Evolutionary conservation across 2,329 filamentous ascomycete genomes (phyloP).

Genomic region (Ophiosphaerella korrae): DNA sequence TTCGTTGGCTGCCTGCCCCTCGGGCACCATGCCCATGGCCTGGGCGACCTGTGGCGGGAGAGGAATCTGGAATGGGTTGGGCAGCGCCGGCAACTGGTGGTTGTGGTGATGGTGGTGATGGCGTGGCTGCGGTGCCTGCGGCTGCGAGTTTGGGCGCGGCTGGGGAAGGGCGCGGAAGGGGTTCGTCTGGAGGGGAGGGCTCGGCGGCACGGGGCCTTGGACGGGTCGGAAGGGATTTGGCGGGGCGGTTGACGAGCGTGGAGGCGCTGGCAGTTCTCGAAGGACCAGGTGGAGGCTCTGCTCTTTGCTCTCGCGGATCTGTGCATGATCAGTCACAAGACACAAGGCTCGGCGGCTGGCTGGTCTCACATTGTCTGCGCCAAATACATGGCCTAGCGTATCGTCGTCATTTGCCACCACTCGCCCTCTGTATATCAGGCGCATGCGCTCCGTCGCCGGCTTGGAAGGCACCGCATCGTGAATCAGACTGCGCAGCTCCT

Average conservation of each 20-base stretch:
- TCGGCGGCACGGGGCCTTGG: constrained; percentile 18
- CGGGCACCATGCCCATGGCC: constrained; percentile 26
- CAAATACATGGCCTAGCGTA: constrained; percentile 57
- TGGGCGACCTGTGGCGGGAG: constrained; percentile 31
- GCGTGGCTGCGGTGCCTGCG: constrained; percentile 16
- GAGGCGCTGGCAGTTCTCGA: constrained; percentile 35
- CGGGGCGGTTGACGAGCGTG: constrained; percentile 46
- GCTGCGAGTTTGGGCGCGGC: constrained; percentile 34
- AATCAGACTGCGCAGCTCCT: constrained; percentile 59
- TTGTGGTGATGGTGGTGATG: constrained; percentile 22
- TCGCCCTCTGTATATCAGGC: constrained; percentile 64
- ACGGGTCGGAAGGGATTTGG: constrained; percentile 39
- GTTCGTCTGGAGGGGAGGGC: constrained; percentile 34
- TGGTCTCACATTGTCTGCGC: constrained; percentile 54
- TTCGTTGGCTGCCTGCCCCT: constrained; percentile 5
- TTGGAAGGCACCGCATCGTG: constrained; percentile 52
- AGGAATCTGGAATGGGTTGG: constrained; percentile 19
- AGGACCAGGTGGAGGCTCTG: constrained; percentile 48
- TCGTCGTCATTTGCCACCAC: constrained; percentile 57
- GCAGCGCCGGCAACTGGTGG: constrained; percentile 17
- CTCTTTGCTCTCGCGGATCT: constrained; percentile 44
- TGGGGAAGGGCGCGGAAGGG: constrained; percentile 37
- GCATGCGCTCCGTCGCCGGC: constrained; percentile 52
- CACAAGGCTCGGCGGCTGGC: neutral
- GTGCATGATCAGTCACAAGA: neutral